phyloP scores from a whole-genome alignment of 495 filamentous ascomycete genomes.

The Cryomyces minteri region DNA sequence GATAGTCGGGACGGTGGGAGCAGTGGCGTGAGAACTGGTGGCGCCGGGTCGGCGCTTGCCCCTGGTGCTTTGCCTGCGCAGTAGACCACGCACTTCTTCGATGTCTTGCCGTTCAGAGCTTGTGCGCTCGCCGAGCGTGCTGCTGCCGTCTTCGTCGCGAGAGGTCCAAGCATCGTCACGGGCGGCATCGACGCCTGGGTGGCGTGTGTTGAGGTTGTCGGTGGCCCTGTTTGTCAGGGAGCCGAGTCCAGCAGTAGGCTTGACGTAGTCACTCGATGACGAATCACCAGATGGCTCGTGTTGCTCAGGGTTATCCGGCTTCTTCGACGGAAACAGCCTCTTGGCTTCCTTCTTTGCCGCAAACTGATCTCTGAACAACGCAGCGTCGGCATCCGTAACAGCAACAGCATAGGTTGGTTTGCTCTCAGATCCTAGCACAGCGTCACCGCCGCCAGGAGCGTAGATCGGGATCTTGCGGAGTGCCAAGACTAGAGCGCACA shows the following conservation, averaged over 20 bases:
- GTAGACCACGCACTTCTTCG: conserved; percentile 13
- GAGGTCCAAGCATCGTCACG: conserved; percentile 11
- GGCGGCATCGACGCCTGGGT: conserved; percentile 7
- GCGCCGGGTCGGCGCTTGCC: conserved; percentile 11
- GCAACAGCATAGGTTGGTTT: conserved; percentile 63
- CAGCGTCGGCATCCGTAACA: conserved; percentile 44
- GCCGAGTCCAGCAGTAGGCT: neutral
- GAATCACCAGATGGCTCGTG: conserved; percentile 15
- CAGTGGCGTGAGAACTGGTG: neutral
- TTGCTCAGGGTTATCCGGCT: conserved; percentile 15
- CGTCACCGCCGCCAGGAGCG: conserved; percentile 53
- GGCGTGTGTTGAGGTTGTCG: neutral
- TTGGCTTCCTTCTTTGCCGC: conserved; percentile 40
- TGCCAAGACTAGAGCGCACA: conserved; percentile 80
- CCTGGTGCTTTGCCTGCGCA: conserved; percentile 11
- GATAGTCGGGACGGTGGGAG: conserved; percentile 9
- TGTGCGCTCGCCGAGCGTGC: conserved; percentile 10
- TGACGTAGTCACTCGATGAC: conserved; percentile 3
- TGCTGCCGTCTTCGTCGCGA: conserved; percentile 6
- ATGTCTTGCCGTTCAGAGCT: conserved; percentile 9
- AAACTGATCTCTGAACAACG: conserved; percentile 37
- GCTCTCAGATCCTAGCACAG: conserved; percentile 42
- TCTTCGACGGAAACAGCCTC: conserved; percentile 36
- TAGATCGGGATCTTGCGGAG: conserved; percentile 77
- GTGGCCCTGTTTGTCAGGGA: neutral